phyloP scores from a whole-genome alignment of 2,329 filamentous ascomycete genomes.

The Monilinia fructigena region DNA sequence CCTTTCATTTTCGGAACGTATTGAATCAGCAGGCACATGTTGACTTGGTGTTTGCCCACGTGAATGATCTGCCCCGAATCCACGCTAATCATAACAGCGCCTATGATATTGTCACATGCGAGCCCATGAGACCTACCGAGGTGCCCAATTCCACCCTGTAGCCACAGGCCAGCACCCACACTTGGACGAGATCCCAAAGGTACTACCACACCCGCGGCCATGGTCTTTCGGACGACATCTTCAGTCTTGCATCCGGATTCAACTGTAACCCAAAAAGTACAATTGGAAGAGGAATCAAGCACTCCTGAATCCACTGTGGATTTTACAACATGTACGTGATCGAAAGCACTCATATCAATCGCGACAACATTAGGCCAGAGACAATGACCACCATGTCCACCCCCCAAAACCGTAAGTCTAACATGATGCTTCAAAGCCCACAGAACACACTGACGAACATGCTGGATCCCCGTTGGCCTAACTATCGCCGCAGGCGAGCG shows the following conservation, averaged over 20 bases:
- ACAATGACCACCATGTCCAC: slow-evolving; percentile 61
- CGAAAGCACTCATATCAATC: slow-evolving; percentile 58
- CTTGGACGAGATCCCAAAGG: slow-evolving; percentile 61
- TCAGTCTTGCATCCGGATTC: slow-evolving; percentile 56
- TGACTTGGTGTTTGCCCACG: slow-evolving; percentile 45
- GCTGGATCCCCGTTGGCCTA: slow-evolving; percentile 47
- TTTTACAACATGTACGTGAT: slow-evolving; percentile 48
- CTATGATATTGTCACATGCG: slow-evolving; percentile 58
- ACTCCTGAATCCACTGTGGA: slow-evolving; percentile 24
- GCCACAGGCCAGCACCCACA: slow-evolving; percentile 61
- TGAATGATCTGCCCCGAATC: slow-evolving; percentile 48
- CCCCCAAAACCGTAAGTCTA: slow-evolving; percentile 53
- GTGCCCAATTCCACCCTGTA: slow-evolving; percentile 62
- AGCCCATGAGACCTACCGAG: slow-evolving; percentile 48
- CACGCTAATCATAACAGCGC: slow-evolving; percentile 57
- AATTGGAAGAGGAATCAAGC: slow-evolving; percentile 26
- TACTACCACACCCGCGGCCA: slow-evolving; percentile 51
- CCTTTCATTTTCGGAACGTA: slow-evolving; percentile 28
- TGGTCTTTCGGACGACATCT: slow-evolving; percentile 49
- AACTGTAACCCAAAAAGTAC: slow-evolving; percentile 47
- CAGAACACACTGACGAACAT: slow-evolving; percentile 55
- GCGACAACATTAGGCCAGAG: slow-evolving; percentile 52
- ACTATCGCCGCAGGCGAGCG: slow-evolving; percentile 47
- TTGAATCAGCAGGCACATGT: slow-evolving; percentile 27
- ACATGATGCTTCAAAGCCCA: slow-evolving; percentile 53